Evolutionary conservation across 352 stramenopile species (phyloP), one percentile per base, ranked within the genome.

Genomic region (Phytopythium vexans): DNA sequence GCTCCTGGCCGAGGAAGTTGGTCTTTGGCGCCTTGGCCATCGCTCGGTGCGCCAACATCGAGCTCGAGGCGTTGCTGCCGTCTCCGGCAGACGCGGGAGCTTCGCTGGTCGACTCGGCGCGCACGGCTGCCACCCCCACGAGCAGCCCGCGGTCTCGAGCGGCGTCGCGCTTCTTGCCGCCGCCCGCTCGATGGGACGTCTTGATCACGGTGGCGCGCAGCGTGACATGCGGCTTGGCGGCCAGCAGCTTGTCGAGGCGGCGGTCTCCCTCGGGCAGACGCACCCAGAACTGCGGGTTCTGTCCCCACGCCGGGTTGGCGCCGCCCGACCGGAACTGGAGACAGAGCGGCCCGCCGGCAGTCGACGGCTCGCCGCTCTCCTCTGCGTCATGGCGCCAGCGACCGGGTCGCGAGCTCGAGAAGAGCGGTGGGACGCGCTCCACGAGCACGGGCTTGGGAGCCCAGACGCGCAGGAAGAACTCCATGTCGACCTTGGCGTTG

Each of bases 261-360:
- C 49, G 42, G 39, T 51, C 42, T 32, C 66, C 62, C 11, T 65
- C 60, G 1, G 67, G 66, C 11, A 91, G 60, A 0, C 74, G 74
- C 36, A 96, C 32, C 67, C 86, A 82, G 58, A 93, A 97, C 67
- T 97, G 90, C 8, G 90, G 89, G 46, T 97, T 97, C 55, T 96
- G 87, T 62, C 82, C 89, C 80, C 80, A 92, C 12, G 72, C 52
- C 0, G 77, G 32, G 54, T 92, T 92, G 21, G 21, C 21, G 2
- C 21, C 21, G 21, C 21, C 21, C 21, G 21, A 27, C 21, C 21
- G 21, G 21, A 27, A 27, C 21, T 27, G 21, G 21, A 27, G 41
- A 33, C 41, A 47, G n/a, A 96, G 60, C 37, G 88, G 83, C 1
- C 90, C 90, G 8, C 90, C 90, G 34, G 88, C 85, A 37, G 68